These are phyloP conservation scores for Nemania bipapillata DNA, from an alignment of 2,329 filamentous ascomycete species.

Conservation along the genomic window DNA sequence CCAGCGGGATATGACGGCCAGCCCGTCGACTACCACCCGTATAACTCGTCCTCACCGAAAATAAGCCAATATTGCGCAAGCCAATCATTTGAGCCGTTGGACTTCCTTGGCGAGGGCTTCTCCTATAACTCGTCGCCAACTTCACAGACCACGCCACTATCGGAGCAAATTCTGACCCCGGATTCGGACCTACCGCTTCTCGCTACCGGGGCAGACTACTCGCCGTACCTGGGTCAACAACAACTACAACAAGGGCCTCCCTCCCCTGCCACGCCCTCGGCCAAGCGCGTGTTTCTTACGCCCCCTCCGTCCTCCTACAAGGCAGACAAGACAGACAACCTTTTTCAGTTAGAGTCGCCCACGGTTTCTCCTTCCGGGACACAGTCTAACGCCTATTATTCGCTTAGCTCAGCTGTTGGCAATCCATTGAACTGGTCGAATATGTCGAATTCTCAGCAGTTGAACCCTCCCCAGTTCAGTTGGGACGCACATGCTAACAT, in stretches of 20 bases:
- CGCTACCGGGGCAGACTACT: conserved; percentile 35
- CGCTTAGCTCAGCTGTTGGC: conserved; percentile 28
- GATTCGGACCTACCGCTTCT: conserved; percentile 9
- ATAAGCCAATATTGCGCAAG: conserved; percentile 40
- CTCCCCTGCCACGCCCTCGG: conserved; percentile 44
- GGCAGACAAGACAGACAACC: conserved; percentile 55
- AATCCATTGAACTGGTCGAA: conserved; percentile 53
- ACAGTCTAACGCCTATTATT: conserved; percentile 25
- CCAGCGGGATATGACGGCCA: conserved; percentile 40
- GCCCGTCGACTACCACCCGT: conserved; percentile 41
- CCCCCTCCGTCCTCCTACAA: conserved; percentile 52
- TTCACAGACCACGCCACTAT: conserved; percentile 36
- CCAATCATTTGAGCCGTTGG: conserved; percentile 41
- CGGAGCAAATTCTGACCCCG: conserved; percentile 34
- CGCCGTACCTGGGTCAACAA: conserved; percentile 35
- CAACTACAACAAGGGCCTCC: conserved; percentile 10
- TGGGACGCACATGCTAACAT: conserved; percentile 31
- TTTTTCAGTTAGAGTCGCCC: conserved; percentile 53
- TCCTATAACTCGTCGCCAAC: conserved; percentile 40
- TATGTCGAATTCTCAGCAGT: conserved; percentile 36
- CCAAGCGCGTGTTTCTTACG: conserved; percentile 50
- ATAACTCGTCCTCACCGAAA: conserved; percentile 29
- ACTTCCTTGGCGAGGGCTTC: conserved; percentile 30
- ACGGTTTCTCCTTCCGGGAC: conserved; percentile 33
- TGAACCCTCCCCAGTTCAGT: conserved; percentile 33